phyloP scores from a whole-genome alignment of 176 grass and related monocot genomes.

The Oryza coarctata region DNA sequence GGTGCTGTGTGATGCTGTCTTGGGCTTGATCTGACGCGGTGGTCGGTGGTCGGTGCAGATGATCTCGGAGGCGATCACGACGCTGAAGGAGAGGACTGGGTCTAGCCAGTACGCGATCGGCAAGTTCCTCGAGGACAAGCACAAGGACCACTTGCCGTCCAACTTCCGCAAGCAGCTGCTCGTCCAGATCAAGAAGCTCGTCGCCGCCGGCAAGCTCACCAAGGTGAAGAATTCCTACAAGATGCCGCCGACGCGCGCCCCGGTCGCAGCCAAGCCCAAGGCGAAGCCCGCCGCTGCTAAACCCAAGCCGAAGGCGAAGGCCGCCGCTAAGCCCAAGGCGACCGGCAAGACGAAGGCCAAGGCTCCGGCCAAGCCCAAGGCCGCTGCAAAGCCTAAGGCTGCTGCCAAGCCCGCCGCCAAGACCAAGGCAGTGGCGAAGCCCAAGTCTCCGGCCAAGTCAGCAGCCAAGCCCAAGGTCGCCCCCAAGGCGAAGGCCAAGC shows the following conservation, averaged over 20 bases:
- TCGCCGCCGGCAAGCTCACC: conserved; percentile 60
- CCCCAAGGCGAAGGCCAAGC: conserved; percentile 26
- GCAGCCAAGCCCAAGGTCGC: not conserved
- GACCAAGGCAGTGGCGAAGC: conserved; percentile 1
- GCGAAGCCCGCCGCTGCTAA: not conserved
- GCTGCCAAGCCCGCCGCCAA: not conserved
- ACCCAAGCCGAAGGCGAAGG: conserved; percentile 1
- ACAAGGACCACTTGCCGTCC: conserved; percentile 41
- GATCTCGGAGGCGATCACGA: conserved; percentile 61
- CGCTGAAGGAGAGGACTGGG: conserved; percentile 68
- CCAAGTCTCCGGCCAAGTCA: conserved; percentile 28
- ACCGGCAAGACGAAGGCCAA: not conserved
- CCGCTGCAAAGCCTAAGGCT: not conserved
- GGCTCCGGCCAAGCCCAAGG: not conserved
- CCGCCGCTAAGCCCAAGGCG: not conserved
- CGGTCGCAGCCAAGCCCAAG: conserved; percentile 21
- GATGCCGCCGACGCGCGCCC: conserved; percentile 26
- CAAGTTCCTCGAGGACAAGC: conserved; percentile 78
- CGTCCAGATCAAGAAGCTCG: conserved; percentile 61
- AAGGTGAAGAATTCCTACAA: conserved; percentile 80
- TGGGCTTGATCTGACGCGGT: conserved; percentile 23
- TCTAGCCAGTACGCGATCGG: conserved; percentile 67
- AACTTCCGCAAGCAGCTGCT: conserved; percentile 65
- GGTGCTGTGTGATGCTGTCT: too few relatives aligned
- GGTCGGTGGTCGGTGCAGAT: conserved; percentile 42